phyloP scores from a whole-genome alignment of 2,329 filamentous ascomycete genomes.

The Mycogone perniciosa region DNA sequence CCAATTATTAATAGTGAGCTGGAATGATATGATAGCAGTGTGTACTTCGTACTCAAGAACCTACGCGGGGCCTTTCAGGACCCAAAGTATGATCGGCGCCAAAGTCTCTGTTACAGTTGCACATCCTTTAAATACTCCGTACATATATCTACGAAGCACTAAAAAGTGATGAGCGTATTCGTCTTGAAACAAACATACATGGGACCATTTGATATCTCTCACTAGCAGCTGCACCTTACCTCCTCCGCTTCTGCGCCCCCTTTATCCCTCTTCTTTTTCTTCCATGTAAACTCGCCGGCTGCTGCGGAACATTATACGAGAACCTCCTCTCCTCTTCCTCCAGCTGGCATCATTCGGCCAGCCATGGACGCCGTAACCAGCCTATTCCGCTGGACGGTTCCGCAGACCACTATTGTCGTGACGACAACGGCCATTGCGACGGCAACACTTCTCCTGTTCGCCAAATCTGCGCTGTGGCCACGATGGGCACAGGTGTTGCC shows the following conservation, averaged over 20 bases:
- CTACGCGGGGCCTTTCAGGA: too few species aligned
- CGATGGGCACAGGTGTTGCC: conserved; percentile 32
- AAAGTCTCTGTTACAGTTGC: too few species aligned
- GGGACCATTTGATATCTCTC: background rate
- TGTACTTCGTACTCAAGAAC: too few species aligned
- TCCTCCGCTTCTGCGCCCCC: background rate
- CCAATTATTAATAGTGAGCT: too few species aligned
- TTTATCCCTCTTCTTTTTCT: background rate
- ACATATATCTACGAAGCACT: too few species aligned
- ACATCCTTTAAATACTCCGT: too few species aligned
- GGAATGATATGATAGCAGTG: too few species aligned
- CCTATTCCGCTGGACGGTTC: conserved; percentile 16
- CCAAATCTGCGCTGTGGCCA: conserved; percentile 35
- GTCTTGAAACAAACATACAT: too few species aligned
- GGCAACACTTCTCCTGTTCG: conserved; percentile 31
- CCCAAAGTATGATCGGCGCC: too few species aligned
- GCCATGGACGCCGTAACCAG: conserved; percentile 25
- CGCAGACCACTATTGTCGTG: conserved; percentile 25
- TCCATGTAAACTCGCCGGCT: background rate
- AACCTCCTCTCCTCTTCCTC: background rate
- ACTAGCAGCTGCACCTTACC: background rate
- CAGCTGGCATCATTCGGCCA: background rate
- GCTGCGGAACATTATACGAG: background rate
- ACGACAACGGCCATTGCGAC: conserved; percentile 38
- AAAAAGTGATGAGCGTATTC: too few species aligned